phyloP scores from a whole-genome alignment of 805 yeast genomes.

The Candida saitoana region DNA sequence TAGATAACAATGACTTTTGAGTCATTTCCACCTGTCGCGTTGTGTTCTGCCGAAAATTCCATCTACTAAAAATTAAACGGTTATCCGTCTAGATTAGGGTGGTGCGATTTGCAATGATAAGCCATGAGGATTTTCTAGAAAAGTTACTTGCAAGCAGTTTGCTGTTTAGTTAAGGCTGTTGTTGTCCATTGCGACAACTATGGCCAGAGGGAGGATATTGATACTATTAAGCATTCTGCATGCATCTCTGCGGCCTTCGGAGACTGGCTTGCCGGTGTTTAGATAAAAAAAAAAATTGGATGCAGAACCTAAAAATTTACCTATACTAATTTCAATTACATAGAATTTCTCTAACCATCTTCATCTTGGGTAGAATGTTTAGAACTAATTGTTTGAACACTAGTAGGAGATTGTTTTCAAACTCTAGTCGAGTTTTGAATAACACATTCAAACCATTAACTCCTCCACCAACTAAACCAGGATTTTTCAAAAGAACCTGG shows the following conservation, averaged over 20 bases:
- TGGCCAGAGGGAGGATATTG: too few relatives aligned
- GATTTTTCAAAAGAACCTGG: slow-evolving; percentile 40
- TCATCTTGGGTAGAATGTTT: background rate
- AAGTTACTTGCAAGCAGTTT: too few relatives aligned
- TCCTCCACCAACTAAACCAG: slow-evolving; percentile 13
- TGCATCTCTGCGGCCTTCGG: background rate
- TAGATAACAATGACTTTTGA: too few relatives aligned
- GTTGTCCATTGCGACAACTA: too few relatives aligned
- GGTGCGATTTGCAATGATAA: too few relatives aligned
- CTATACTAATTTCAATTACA: background rate
- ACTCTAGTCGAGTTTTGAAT: slow-evolving; percentile 20
- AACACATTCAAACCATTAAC: slow-evolving; percentile 9
- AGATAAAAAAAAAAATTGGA: background rate
- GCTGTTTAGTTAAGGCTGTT: too few relatives aligned
- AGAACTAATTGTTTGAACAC: background rate
- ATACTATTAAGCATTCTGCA: too few relatives aligned
- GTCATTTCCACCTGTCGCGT: too few relatives aligned
- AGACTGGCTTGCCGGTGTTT: background rate
- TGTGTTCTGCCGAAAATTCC: too few relatives aligned
- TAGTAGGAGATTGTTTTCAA: slow-evolving; percentile 18
- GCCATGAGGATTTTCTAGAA: too few relatives aligned
- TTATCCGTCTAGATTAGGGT: too few relatives aligned
- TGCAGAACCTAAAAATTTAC: background rate
- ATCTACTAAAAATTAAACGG: too few relatives aligned
- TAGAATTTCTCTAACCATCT: background rate